Percentiles rank a stretch among this genome's conserved stretches.
These are phyloP conservation scores for Rhizopus microsporus DNA, from an alignment of 371 early-diverging fungal species.

Conservation along the genomic window DNA sequence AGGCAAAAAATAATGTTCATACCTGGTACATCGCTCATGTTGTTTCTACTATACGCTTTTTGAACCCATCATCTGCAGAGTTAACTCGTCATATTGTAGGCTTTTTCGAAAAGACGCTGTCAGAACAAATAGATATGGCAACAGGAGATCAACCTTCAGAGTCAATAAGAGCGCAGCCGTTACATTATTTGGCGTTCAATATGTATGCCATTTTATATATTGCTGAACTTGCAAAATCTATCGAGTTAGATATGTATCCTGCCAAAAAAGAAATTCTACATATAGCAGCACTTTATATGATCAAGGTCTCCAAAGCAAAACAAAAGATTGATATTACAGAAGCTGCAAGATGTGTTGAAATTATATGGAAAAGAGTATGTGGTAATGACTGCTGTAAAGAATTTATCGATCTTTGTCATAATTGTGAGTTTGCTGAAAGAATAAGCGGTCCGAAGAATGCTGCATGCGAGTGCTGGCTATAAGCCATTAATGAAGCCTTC, in stretches of 20 bases:
- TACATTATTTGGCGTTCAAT: conserved; percentile 48
- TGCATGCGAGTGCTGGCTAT: conserved; percentile 29
- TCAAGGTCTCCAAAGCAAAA: conserved; percentile 11
- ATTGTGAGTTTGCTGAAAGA: conserved; percentile 24
- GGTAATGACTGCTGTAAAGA: conserved; percentile 15
- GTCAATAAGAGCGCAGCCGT: conserved; percentile 32
- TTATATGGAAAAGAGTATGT: conserved; percentile 10
- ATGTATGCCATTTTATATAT: conserved; percentile 38
- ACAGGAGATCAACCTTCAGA: conserved; percentile 47
- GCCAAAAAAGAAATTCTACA: conserved; percentile 13
- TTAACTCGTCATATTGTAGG: background rate
- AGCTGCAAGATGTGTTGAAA: conserved; percentile 31
- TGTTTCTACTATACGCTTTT: conserved; percentile 25
- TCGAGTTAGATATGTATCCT: conserved; percentile 18
- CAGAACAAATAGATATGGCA: conserved; percentile 28
- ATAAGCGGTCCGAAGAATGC: conserved; percentile 37
- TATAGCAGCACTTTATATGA: conserved; percentile 29
- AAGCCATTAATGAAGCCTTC: background rate
- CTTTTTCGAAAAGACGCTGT: conserved; percentile 19
- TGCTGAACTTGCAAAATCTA: conserved; percentile 23
- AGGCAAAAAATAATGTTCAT: conserved; percentile 35
- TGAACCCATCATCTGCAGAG: conserved; percentile 19
- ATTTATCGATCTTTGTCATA: conserved; percentile 22
- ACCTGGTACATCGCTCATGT: conserved; percentile 42
- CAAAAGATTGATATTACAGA: conserved; percentile 36